phyloP scores from a whole-genome alignment of 805 yeast species.

The Yamadazyma paraphyllophila region DNA sequence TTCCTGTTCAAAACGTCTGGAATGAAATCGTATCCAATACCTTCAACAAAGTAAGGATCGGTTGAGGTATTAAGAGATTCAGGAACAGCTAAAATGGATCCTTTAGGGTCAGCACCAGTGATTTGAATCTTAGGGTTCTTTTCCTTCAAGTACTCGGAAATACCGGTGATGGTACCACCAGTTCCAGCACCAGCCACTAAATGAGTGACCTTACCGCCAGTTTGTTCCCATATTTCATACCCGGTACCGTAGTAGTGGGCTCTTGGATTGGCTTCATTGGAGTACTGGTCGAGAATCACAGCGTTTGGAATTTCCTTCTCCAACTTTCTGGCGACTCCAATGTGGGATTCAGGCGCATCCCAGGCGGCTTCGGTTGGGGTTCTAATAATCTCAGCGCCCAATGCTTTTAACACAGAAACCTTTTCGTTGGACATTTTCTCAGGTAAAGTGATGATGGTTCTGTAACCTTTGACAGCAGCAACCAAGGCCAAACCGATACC shows the following conservation, averaged over 20 bases:
- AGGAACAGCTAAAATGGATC: slow-evolving; percentile 81
- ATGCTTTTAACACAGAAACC: slow-evolving; percentile 81
- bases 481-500: slow-evolving; percentile 87
- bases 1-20: slow-evolving; percentile 75
- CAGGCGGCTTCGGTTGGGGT: slow-evolving; percentile 92
- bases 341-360: slow-evolving; percentile 89
- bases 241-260: slow-evolving; percentile 89
- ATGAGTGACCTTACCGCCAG: slow-evolving; percentile 66
- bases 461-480: slow-evolving; percentile 84
- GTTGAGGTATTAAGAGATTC: slow-evolving; percentile 61
- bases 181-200: slow-evolving; percentile 93
- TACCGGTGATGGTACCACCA: slow-evolving; percentile 97
- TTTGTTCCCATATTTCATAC: slow-evolving; percentile 79
- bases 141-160: slow-evolving; percentile 72
- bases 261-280: slow-evolving; percentile 72
- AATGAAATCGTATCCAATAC: slow-evolving; percentile 86
- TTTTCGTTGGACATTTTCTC: slow-evolving; percentile 92
- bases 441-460: slow-evolving; percentile 84
- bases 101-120: slow-evolving; percentile 83
- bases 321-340: slow-evolving; percentile 79
- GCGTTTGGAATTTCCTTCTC: slow-evolving; percentile 84
- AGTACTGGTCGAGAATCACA: slow-evolving; percentile 80
- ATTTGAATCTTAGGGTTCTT: slow-evolving; percentile 59
- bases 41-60: slow-evolving; percentile 76
- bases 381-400: slow-evolving; percentile 88